phyloP scores from a whole-genome alignment of 495 filamentous ascomycete genomes.

The Usnea hakonensis region DNA sequence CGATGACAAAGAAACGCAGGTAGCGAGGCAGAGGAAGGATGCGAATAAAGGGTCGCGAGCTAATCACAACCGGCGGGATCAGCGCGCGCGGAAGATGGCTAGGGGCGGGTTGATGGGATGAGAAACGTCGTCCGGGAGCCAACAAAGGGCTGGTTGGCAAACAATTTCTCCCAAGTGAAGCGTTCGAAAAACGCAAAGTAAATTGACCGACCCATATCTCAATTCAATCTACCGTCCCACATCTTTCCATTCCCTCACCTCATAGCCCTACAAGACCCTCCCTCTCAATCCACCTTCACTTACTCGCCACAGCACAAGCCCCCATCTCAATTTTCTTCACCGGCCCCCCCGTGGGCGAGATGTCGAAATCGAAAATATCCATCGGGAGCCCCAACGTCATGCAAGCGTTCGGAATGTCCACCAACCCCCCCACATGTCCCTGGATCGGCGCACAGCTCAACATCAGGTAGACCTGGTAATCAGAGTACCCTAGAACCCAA shows the following conservation, averaged over 20 bases:
- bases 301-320: constrained; percentile 62
- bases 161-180: neutral
- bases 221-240: neutral
- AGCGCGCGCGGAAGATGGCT: constrained; percentile 71
- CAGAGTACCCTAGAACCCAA: constrained; percentile 40
- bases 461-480: constrained; percentile 86
- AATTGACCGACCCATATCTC: neutral
- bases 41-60: constrained; percentile 67
- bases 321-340: constrained; percentile 66
- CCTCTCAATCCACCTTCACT: constrained; percentile 17
- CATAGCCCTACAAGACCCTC: no score
- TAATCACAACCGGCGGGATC: constrained; percentile 72
- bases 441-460: constrained; percentile 85
- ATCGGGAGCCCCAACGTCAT: constrained; percentile 85
- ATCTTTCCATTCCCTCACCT: neutral
- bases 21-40: constrained; percentile 63
- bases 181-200: neutral
- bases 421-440: constrained; percentile 88
- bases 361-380: constrained; percentile 96
- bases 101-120: constrained; percentile 49
- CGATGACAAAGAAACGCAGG: constrained; percentile 51
- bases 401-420: constrained; percentile 75
- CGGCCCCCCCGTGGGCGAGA: constrained; percentile 54
- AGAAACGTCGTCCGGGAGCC: neutral
- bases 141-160: neutral